Evolutionary conservation across 495 filamentous ascomycete species (phyloP).

Genomic region (Trichoderma orchidacearum): DNA sequence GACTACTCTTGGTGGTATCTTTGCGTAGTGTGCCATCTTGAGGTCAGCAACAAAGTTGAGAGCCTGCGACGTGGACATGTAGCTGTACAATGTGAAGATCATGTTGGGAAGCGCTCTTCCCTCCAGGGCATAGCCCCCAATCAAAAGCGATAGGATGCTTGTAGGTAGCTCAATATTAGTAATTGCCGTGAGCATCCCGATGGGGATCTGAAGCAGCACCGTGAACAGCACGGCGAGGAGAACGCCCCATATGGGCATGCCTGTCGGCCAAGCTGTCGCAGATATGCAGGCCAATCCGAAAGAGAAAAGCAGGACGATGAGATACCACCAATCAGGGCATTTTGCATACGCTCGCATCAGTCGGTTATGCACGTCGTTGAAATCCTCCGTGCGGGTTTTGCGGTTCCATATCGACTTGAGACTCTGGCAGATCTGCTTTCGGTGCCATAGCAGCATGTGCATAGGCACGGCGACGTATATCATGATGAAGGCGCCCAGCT

Average conservation of each 20-base stretch:
- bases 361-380: slow-evolving; percentile 22
- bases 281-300: slow-evolving; percentile 10
- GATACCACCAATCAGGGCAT: slow-evolving; percentile 25
- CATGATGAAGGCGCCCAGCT: slow-evolving; percentile 25
- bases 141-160: slow-evolving; percentile 16
- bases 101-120: slow-evolving; percentile 14
- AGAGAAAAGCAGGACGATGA: slow-evolving; percentile 20
- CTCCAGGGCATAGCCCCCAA: slow-evolving; percentile 17
- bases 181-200: slow-evolving; percentile 15
- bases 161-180: slow-evolving; percentile 14
- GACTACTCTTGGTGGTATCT: slow-evolving; percentile 34
- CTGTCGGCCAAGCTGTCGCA: neutral
- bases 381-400: slow-evolving; percentile 4
- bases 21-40: slow-evolving; percentile 54
- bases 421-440: slow-evolving; percentile 22
- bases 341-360: slow-evolving; percentile 19
- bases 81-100: slow-evolving; percentile 30
- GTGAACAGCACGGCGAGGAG: slow-evolving; percentile 17
- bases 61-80: slow-evolving; percentile 43
- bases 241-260: slow-evolving; percentile 12
- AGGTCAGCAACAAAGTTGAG: slow-evolving; percentile 36
- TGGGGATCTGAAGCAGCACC: slow-evolving; percentile 14
- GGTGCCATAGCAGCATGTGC: slow-evolving; percentile 22
- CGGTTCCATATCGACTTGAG: slow-evolving; percentile 11
- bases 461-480: slow-evolving; percentile 22